Evolutionary conservation across 2,329 filamentous ascomycete species (phyloP).

Genomic region (Fusarium subglutinans): DNA sequence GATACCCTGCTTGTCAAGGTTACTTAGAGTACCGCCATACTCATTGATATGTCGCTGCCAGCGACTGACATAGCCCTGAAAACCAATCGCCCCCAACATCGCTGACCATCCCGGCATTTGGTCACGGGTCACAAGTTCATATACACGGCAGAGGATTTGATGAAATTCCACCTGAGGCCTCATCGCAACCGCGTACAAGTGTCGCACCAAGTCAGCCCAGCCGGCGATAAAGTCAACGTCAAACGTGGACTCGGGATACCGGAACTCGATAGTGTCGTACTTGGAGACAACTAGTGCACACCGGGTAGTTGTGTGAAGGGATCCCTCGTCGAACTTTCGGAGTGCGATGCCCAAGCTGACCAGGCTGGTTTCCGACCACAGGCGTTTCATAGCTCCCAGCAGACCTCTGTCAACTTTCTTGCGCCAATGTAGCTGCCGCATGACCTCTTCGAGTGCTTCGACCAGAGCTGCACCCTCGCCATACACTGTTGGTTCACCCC

Average conservation of each 20-base stretch:
- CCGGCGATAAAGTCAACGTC: slow-evolving; percentile 38
- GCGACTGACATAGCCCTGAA: slow-evolving; percentile 6
- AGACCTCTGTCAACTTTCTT: slow-evolving; percentile 16
- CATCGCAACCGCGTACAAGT: slow-evolving; percentile 36
- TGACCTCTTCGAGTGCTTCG: not conserved
- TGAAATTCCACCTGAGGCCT: slow-evolving; percentile 23
- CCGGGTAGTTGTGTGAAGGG: slow-evolving; percentile 34
- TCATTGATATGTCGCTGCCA: slow-evolving; percentile 26
- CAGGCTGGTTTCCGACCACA: slow-evolving; percentile 23
- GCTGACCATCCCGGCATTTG: slow-evolving; percentile 26
- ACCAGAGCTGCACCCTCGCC: slow-evolving; percentile 19
- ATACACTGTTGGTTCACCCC: not conserved
- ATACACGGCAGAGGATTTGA: slow-evolving; percentile 31
- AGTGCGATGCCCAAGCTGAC: slow-evolving; percentile 19
- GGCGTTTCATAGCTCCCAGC: slow-evolving; percentile 25
- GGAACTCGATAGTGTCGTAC: slow-evolving; percentile 42
- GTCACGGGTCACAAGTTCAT: slow-evolving; percentile 36
- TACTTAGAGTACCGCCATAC: slow-evolving; percentile 24
- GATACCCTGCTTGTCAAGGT: slow-evolving; percentile 37
- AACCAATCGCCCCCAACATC: slow-evolving; percentile 32
- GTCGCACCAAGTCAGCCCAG: slow-evolving; percentile 39
- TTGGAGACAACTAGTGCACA: slow-evolving; percentile 40
- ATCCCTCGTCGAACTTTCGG: slow-evolving; percentile 37
- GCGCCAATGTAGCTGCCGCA: slow-evolving; percentile 3
- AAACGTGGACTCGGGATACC: slow-evolving; percentile 43